These are phyloP conservation scores for Tuber magnatum DNA, from an alignment of 495 filamentous ascomycete species.

Conservation along the genomic window DNA sequence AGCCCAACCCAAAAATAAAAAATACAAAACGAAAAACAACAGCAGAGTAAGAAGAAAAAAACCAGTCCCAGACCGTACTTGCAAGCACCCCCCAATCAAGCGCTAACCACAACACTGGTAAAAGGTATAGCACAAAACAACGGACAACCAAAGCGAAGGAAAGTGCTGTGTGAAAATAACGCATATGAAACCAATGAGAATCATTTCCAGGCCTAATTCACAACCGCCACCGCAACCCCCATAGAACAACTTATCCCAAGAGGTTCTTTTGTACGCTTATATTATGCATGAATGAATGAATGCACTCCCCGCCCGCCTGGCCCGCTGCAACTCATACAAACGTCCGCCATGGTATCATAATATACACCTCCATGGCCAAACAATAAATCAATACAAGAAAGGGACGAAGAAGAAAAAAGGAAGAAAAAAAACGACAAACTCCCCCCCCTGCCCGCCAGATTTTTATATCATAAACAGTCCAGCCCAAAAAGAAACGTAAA, in stretches of 20 bases:
- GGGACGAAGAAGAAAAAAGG: slow-evolving; percentile 7
- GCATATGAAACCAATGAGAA: neutral
- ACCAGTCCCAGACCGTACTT: neutral
- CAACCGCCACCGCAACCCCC: neutral
- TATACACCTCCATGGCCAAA: slow-evolving; percentile 4
- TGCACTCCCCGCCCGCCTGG: neutral
- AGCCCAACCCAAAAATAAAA: neutral
- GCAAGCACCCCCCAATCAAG: neutral
- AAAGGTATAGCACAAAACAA: slow-evolving; percentile 7
- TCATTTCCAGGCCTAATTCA: neutral
- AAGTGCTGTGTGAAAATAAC: slow-evolving; percentile 13
- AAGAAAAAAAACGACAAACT: slow-evolving; percentile 7
- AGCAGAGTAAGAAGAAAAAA: slow-evolving; percentile 7
- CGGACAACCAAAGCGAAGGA: slow-evolving; percentile 23
- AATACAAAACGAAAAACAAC: neutral
- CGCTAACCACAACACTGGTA: slow-evolving; percentile 6
- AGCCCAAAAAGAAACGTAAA: slow-evolving; percentile 2
- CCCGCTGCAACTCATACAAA: neutral
- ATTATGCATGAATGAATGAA: neutral
- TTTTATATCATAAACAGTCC: slow-evolving; percentile 3
- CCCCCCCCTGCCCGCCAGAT: slow-evolving; percentile 5
- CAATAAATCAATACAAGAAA: neutral
- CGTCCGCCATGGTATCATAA: slow-evolving; percentile 9
- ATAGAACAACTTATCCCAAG: neutral
- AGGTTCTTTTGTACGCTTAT: neutral